Evolutionary conservation across 2,329 filamentous ascomycete genomes (phyloP).

Genomic region (Microdochium trichocladiopsis): DNA sequence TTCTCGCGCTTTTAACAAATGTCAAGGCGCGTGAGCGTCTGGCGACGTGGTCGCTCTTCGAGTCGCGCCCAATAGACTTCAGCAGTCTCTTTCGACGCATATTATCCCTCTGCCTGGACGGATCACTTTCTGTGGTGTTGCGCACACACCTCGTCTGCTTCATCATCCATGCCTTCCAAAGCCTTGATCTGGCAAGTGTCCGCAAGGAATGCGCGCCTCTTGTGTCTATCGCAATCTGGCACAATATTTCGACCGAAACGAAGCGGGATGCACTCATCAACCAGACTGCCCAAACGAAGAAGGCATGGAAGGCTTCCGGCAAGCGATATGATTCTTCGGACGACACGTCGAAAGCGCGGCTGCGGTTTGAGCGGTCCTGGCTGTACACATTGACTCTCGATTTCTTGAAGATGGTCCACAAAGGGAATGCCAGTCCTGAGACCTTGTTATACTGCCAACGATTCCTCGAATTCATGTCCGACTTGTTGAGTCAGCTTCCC

Average conservation of each 20-base stretch:
- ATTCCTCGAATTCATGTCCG: conserved; percentile 85
- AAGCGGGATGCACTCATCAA: conserved; percentile 68
- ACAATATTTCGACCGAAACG: conserved; percentile 76
- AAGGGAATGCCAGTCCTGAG: not conserved
- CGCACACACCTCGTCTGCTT: conserved; percentile 83
- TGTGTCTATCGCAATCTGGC: conserved; percentile 93
- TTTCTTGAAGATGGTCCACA: conserved; percentile 64
- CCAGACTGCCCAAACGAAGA: conserved; percentile 67
- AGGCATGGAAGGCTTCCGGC: conserved; percentile 80
- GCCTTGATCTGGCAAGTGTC: conserved; percentile 79
- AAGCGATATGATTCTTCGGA: conserved; percentile 88
- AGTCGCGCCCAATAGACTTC: conserved; percentile 72
- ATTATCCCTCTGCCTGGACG: conserved; percentile 76
- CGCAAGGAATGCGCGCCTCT: conserved; percentile 94
- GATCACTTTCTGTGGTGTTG: conserved; percentile 56
- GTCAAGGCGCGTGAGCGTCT: conserved; percentile 83
- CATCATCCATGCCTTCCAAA: conserved; percentile 88
- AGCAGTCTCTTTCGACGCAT: conserved; percentile 83
- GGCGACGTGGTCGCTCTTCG: conserved; percentile 80
- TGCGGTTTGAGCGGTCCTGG: conserved; percentile 92
- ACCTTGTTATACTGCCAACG: conserved; percentile 70
- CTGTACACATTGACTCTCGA: conserved; percentile 79
- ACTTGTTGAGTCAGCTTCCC: conserved; percentile 87
- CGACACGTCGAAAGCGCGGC: conserved; percentile 65
- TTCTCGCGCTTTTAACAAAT: conserved; percentile 80